Percentiles rank a stretch among this genome's conserved stretches.
These are phyloP conservation scores for Boletales sp. DNA, from an alignment of 768 basidiomycete species.

Conservation along the genomic window DNA sequence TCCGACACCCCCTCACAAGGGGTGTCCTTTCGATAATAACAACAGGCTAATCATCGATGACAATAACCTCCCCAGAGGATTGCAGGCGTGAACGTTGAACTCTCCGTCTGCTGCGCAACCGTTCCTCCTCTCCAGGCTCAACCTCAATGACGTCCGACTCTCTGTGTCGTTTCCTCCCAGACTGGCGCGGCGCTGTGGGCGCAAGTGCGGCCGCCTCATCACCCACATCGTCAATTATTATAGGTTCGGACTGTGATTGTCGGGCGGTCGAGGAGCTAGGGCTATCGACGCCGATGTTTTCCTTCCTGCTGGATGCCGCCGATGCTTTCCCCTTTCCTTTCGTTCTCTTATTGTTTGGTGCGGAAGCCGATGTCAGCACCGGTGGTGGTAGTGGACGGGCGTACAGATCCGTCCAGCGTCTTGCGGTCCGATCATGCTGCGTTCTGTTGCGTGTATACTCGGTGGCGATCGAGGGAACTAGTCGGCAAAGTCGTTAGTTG, in stretches of 20 bases:
- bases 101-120: constrained; percentile 18
- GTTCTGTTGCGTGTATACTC: constrained; percentile 64
- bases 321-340: constrained; percentile 38
- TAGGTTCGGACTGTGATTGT: constrained; percentile 15
- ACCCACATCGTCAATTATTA: constrained; percentile 32
- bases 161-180: constrained; percentile 37
- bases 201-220: constrained; percentile 19
- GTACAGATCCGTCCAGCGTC: constrained; percentile 72
- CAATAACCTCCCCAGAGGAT: constrained; percentile 41
- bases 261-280: constrained; percentile 14
- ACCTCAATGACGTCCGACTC: constrained; percentile 26
- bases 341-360: constrained; percentile 14
- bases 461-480: constrained; percentile 70
- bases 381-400: constrained; percentile 45
- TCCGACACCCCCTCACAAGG: constrained; percentile 10
- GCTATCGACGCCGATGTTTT: neutral
- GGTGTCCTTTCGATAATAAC: neutral
- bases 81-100: constrained; percentile 7
- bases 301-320: constrained; percentile 5
- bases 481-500: neutral
- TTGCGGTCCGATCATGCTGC: constrained; percentile 73
- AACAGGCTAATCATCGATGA: constrained; percentile 36
- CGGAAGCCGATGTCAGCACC: constrained; percentile 10
- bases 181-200: neutral
- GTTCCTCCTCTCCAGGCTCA: constrained; percentile 29